Conservation (phyloP, 495 filamentous ascomycete species). For the Stereocaulon alpinum region DNA sequence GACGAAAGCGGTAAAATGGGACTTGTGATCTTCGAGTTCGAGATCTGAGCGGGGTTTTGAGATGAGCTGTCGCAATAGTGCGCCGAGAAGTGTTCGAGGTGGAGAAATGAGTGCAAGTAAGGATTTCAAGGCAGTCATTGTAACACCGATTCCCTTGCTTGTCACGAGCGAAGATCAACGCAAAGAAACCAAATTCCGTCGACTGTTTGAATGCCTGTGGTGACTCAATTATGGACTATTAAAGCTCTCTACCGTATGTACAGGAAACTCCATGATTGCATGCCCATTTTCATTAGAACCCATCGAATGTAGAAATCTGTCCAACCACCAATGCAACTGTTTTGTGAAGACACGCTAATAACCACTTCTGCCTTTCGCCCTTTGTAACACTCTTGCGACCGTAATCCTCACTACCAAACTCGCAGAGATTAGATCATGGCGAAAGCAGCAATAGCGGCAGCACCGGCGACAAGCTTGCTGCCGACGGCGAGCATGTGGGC, state of each 20-base stretch:
- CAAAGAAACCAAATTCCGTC: no score
- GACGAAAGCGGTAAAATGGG: no score
- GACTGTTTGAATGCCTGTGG: no score
- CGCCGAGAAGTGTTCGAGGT: no score
- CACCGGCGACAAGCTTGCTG: background rate
- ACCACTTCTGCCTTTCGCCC: background rate
- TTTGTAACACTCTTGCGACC: background rate
- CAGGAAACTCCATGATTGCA: background rate
- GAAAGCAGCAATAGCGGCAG: slow-evolving; percentile 3
- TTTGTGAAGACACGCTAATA: background rate
- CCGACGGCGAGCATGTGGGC: slow-evolving; percentile 1
- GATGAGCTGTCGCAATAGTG: no score
- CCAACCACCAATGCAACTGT: background rate
- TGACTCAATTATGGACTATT: slow-evolving; percentile 2
- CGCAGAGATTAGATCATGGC: background rate
- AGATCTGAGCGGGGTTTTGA: no score
- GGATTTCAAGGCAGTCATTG: no score
- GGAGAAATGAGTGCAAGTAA: no score
- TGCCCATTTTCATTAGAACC: background rate
- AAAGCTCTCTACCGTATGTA: slow-evolving; percentile 2
- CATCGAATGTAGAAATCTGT: background rate
- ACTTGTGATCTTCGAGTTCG: no score
- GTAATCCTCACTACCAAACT: background rate
- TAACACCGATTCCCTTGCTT: no score
- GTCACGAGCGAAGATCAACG: no score